phyloP scores from a whole-genome alignment of 495 filamentous ascomycete genomes.

The Penicillium daleae region DNA sequence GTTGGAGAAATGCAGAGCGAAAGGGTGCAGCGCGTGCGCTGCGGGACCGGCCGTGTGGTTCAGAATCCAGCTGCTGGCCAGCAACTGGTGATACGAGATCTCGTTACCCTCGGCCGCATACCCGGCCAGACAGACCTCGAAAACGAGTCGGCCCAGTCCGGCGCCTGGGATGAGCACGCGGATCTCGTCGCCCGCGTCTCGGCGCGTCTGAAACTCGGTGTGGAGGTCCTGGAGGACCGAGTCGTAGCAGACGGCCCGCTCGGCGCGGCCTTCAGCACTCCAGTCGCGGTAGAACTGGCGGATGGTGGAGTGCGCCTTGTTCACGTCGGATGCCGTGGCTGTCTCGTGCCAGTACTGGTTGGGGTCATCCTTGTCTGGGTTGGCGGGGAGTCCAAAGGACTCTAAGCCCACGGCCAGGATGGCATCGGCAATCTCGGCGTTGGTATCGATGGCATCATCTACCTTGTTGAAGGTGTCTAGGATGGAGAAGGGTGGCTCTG shows the following conservation, averaged over 20 bases:
- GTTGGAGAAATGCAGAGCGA: slow-evolving; percentile 81
- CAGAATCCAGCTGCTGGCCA: slow-evolving; percentile 85
- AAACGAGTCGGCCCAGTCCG: slow-evolving; percentile 83
- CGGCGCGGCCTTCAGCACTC: slow-evolving; percentile 73
- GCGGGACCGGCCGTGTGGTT: slow-evolving; percentile 63
- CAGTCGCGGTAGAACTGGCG: slow-evolving; percentile 96
- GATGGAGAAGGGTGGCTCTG: slow-evolving; percentile 78
- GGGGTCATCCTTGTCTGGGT: slow-evolving; percentile 37
- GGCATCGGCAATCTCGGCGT: slow-evolving; percentile 78
- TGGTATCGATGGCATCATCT: slow-evolving; percentile 86
- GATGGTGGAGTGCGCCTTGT: slow-evolving; percentile 88
- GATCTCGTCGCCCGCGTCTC: slow-evolving; percentile 40
- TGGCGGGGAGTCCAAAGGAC: slow-evolving; percentile 59
- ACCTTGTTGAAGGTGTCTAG: slow-evolving; percentile 74
- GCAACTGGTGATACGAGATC: slow-evolving; percentile 89
- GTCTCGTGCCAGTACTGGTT: slow-evolving; percentile 63
- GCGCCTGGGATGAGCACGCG: slow-evolving; percentile 87
- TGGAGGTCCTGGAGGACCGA: slow-evolving; percentile 69
- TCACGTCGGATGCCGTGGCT: slow-evolving; percentile 71
- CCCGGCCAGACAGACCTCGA: slow-evolving; percentile 78
- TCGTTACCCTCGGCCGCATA: slow-evolving; percentile 88
- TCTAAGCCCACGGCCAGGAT: slow-evolving; percentile 70
- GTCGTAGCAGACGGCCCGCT: slow-evolving; percentile 74
- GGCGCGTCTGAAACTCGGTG: slow-evolving; percentile 50
- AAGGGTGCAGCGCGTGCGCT: slow-evolving; percentile 69